Evolutionary conservation across 176 grass and related monocot genomes (phyloP).

Genomic region (Oryza officinalis): DNA sequence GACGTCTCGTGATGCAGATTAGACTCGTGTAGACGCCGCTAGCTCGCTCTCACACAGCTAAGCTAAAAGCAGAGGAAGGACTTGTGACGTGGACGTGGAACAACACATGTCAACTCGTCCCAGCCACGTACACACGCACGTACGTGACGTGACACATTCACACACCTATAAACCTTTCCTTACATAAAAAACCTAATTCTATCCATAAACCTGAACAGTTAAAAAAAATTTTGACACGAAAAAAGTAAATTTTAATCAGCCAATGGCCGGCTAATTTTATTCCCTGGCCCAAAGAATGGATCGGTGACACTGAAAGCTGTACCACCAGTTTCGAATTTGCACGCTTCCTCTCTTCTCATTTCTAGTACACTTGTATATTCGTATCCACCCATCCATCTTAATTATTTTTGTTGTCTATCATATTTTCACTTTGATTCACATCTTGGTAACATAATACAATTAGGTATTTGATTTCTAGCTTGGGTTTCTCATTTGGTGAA

Average conservation of each 20-base stretch:
- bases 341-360: slow-evolving; percentile 22
- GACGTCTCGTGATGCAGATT: background rate
- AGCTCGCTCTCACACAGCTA: background rate
- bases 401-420: background rate
- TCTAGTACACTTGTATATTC: no score
- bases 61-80: no score
- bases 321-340: slow-evolving; percentile 16
- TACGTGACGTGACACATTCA: background rate
- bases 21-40: background rate
- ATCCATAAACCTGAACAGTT: no score
- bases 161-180: background rate
- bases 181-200: no score
- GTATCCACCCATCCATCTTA: background rate
- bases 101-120: background rate
- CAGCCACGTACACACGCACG: background rate
- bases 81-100: slow-evolving; percentile 18
- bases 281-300: background rate
- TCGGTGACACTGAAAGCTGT: background rate
- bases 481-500: background rate
- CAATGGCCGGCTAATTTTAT: background rate
- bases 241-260: no score
- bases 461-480: no score
- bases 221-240: no score
- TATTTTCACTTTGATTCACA: background rate
- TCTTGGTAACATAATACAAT: background rate